Percentiles rank a stretch among this genome's conserved stretches.
phyloP scores from a whole-genome alignment of 768 basidiomycete species.

The Kwoniella pini region DNA sequence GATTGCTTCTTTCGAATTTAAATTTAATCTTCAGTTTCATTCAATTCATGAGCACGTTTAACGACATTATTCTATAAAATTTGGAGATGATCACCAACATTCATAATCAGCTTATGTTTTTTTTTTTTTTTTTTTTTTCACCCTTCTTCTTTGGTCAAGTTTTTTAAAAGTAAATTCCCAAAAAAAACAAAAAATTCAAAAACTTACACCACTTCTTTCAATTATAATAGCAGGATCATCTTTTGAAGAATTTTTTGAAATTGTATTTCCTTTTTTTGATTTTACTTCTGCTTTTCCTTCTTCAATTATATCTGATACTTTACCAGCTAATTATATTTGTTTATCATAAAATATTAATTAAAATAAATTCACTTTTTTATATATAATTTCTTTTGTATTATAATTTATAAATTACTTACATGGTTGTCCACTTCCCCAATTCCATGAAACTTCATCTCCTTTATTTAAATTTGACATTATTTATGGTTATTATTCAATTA shows the following conservation, averaged over 20 bases:
- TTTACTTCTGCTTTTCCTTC: constrained; percentile 59
- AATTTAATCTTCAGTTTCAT: constrained; percentile 54
- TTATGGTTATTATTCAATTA: neutral
- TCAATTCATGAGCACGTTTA: constrained; percentile 61
- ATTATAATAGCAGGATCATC: constrained; percentile 62
- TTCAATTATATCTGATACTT: constrained; percentile 57
- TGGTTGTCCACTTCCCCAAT: constrained; percentile 49
- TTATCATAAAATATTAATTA: neutral
- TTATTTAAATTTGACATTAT: constrained; percentile 37
- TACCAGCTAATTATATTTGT: constrained; percentile 44
- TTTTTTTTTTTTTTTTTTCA: no score
- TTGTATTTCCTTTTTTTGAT: constrained; percentile 60
- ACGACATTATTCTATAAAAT: constrained; percentile 59
- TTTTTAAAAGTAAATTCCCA: no score
- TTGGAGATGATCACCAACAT: neutral
- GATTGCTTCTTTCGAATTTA: no score
- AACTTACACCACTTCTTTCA: constrained; percentile 58
- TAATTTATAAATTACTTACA: constrained; percentile 25
- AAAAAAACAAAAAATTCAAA: neutral
- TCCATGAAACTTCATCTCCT: constrained; percentile 52
- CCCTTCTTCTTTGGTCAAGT: no score
- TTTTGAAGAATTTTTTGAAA: constrained; percentile 57
- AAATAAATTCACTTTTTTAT: neutral
- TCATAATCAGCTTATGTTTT: neutral
- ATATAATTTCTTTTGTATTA: neutral